A percentile compares a stretch with the other conserved stretches of the same genome.
phyloP scores from a whole-genome alignment of 2,329 filamentous ascomycete species.

The Aspergillus arachidicola region DNA sequence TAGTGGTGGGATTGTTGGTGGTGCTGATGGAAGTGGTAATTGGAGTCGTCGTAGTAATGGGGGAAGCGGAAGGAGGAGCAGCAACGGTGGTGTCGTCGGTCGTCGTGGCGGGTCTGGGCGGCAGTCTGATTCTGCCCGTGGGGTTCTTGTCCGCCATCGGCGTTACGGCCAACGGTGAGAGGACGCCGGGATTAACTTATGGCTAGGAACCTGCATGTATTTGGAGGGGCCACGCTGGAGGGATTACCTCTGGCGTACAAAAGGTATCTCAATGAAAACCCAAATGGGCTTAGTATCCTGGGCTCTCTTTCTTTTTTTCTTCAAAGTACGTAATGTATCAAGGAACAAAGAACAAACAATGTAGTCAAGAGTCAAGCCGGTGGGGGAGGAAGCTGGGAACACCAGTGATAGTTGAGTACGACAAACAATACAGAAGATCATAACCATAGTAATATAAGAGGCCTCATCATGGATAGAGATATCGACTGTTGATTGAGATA shows the following conservation, averaged over 20 bases:
- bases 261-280: background rate
- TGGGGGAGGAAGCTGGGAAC: too few species aligned
- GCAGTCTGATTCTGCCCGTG: conserved; percentile 29
- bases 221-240: background rate
- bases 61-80: conserved; percentile 4
- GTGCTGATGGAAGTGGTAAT: conserved; percentile 8
- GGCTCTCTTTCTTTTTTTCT: background rate
- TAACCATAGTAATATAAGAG: background rate
- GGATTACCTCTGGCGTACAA: background rate
- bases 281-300: background rate
- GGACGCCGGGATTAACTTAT: background rate
- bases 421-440: background rate
- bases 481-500: background rate
- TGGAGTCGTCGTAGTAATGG: conserved; percentile 1
- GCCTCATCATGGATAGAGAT: background rate
- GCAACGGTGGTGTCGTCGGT: background rate
- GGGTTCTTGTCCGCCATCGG: conserved; percentile 28
- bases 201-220: background rate
- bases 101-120: conserved; percentile 18
- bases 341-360: background rate
- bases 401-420: background rate
- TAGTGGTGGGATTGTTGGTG: conserved; percentile 8
- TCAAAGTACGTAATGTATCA: background rate
- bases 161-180: background rate
- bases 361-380: background rate